Evolutionary conservation across 768 basidiomycete genomes (phyloP).

Genomic region (Kwoniella newhampshirensis): DNA sequence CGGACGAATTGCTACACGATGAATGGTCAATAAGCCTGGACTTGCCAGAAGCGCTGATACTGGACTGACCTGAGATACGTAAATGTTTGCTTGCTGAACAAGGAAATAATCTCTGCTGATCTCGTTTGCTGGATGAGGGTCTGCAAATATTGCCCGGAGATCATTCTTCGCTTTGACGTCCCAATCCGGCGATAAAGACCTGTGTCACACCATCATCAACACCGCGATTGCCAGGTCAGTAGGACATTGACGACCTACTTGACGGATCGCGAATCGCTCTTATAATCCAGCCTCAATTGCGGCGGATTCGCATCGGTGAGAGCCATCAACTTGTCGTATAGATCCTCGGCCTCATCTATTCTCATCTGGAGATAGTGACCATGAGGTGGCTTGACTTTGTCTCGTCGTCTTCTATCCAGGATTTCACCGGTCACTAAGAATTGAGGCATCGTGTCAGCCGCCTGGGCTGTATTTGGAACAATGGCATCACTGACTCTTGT

Average conservation of each 20-base stretch:
- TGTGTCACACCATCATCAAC: no score
- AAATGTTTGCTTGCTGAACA: conserved; percentile 88
- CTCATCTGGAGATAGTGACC: conserved; percentile 38
- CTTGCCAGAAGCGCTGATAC: background rate
- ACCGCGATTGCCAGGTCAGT: no score
- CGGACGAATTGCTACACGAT: conserved; percentile 77
- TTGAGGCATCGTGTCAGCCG: background rate
- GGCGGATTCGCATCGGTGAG: conserved; percentile 76
- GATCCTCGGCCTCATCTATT: conserved; percentile 76
- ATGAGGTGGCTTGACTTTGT: conserved; percentile 35
- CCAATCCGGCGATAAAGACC: conserved; percentile 38
- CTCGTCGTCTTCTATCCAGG: conserved; percentile 35
- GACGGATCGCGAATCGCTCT: conserved; percentile 15
- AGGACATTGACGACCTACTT: conserved; percentile 13
- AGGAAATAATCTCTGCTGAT: conserved; percentile 85
- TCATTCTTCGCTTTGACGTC: conserved; percentile 67
- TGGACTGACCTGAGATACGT: conserved; percentile 75
- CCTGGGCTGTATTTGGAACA: background rate
- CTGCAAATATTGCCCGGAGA: conserved; percentile 87
- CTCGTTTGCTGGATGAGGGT: conserved; percentile 79
- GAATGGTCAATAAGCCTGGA: background rate
- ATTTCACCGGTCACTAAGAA: conserved; percentile 38
- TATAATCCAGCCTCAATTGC: conserved; percentile 60
- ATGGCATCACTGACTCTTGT: conserved; percentile 7
- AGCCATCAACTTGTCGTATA: conserved; percentile 72